These are phyloP conservation scores for Sporothrix humicola DNA, from an alignment of 2,329 filamentous ascomycete species.

Conservation along the genomic window DNA sequence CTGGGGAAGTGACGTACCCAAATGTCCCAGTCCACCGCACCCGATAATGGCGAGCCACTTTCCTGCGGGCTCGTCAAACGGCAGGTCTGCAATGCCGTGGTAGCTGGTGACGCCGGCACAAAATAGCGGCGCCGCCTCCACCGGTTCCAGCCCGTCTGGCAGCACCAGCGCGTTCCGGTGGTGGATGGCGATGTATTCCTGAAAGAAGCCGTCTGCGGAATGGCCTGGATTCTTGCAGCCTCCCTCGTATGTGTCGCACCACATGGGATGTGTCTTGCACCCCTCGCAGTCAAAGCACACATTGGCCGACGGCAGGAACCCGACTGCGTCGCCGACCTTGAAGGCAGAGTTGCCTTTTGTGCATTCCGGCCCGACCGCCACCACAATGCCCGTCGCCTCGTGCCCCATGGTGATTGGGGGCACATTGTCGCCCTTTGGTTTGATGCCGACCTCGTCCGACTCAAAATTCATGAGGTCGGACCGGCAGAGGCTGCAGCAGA, in stretches of 20 bases:
- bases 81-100: conserved; percentile 27
- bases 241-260: conserved; percentile 38
- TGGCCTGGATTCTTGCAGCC: conserved; percentile 41
- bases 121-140: conserved; percentile 42
- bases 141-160: conserved; percentile 38
- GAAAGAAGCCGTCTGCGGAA: conserved; percentile 41
- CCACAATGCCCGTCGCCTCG: conserved; percentile 67
- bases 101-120: conserved; percentile 43
- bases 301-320: conserved; percentile 38
- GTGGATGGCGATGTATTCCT: conserved; percentile 42
- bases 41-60: conserved; percentile 42
- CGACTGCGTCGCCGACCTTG: conserved; percentile 65
- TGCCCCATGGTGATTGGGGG: conserved; percentile 53
- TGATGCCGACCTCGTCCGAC: conserved; percentile 30
- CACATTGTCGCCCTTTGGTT: conserved; percentile 22
- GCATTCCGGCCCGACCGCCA: conserved; percentile 35
- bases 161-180: conserved; percentile 41
- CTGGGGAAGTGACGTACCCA: no score
- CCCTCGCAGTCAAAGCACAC: conserved; percentile 41
- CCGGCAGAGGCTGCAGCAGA: conserved; percentile 31
- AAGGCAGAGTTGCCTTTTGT: conserved; percentile 51
- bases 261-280: conserved; percentile 39
- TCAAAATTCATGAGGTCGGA: conserved; percentile 33
- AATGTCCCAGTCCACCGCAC: conserved; percentile 41
- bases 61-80: conserved; percentile 26